phyloP scores from a whole-genome alignment of 352 stramenopile genomes.

The Pythium plurisporium region DNA sequence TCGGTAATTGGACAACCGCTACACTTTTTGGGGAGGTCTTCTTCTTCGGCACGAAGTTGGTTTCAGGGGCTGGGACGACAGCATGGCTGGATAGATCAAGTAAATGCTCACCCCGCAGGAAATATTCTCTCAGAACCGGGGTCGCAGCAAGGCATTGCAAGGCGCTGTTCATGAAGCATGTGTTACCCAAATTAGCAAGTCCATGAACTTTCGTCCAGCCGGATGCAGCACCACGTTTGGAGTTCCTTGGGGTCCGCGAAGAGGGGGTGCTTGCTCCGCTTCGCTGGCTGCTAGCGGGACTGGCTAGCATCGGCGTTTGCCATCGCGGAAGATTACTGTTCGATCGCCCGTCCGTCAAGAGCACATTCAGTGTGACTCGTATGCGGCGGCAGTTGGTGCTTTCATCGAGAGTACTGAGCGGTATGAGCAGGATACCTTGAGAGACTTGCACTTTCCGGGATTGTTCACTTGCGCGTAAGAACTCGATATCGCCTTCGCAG shows the following conservation, averaged over 20 bases:
- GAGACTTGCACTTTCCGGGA: neutral
- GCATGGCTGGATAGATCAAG: slow-evolving; percentile 63
- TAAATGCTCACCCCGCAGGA: slow-evolving; percentile 78
- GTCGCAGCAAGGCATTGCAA: slow-evolving; percentile 91
- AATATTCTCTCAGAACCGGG: slow-evolving; percentile 86
- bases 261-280: slow-evolving; percentile 13
- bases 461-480: neutral
- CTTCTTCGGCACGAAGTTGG: neutral
- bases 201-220: slow-evolving; percentile 84
- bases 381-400: neutral
- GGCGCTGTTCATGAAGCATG: slow-evolving; percentile 83
- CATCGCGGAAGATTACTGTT: slow-evolving; percentile 10
- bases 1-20: slow-evolving; percentile 1
- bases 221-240: slow-evolving; percentile 23
- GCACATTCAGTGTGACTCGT: slow-evolving; percentile 3
- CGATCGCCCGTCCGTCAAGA: slow-evolving; percentile 14
- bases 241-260: slow-evolving; percentile 6
- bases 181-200: slow-evolving; percentile 67
- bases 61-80: neutral
- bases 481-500: slow-evolving; percentile 10
- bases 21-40: slow-evolving; percentile 32
- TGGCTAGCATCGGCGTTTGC: slow-evolving; percentile 4
- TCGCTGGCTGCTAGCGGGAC: slow-evolving; percentile 10
- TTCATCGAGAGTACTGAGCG: slow-evolving; percentile 9
- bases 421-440: slow-evolving; percentile 5